A percentile compares a stretch with the other conserved stretches of the same genome.
Conservation (phyloP, 148 eudicot species). For the Heliosperma pusillum region DNA sequence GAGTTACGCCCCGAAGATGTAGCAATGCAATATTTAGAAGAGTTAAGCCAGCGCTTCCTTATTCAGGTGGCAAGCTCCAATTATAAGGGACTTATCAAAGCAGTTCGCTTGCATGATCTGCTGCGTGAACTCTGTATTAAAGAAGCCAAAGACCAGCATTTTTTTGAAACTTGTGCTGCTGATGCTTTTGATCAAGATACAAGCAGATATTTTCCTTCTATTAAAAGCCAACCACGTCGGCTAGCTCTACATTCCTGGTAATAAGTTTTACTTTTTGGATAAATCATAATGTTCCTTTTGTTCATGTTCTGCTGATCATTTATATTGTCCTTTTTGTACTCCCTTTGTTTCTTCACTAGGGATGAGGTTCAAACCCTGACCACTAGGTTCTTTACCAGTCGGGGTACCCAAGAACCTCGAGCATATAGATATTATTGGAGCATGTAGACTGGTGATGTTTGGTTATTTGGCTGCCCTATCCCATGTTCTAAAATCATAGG, state of each 20-base stretch:
- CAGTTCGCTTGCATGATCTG: conserved; percentile 21
- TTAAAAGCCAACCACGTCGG: conserved; percentile 8
- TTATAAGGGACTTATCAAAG: conserved; percentile 9
- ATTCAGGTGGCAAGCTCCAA: background rate
- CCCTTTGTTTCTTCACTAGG: too few species aligned
- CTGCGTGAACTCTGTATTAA: conserved; percentile 23
- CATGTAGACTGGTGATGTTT: too few species aligned
- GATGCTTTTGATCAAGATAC: background rate
- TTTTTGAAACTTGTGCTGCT: background rate
- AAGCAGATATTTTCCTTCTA: background rate
- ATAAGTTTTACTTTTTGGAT: background rate
- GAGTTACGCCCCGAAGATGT: conserved; percentile 18
- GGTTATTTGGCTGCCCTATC: too few species aligned
- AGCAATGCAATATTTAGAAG: conserved; percentile 13
- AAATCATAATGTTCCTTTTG: background rate
- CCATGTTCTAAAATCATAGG: too few species aligned
- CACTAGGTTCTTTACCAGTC: too few species aligned
- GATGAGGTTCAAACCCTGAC: too few species aligned
- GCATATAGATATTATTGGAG: too few species aligned
- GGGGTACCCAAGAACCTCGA: too few species aligned
- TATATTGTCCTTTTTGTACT: too few species aligned
- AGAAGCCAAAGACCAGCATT: conserved; percentile 18
- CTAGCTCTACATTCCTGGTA: conserved; percentile 22
- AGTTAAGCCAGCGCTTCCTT: conserved; percentile 20
- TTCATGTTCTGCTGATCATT: too few species aligned